A percentile compares a stretch with the other conserved stretches of the same genome.
Evolutionary conservation across 352 stramenopile species (phyloP).

Genomic region (Phytophthora sansomeana): DNA sequence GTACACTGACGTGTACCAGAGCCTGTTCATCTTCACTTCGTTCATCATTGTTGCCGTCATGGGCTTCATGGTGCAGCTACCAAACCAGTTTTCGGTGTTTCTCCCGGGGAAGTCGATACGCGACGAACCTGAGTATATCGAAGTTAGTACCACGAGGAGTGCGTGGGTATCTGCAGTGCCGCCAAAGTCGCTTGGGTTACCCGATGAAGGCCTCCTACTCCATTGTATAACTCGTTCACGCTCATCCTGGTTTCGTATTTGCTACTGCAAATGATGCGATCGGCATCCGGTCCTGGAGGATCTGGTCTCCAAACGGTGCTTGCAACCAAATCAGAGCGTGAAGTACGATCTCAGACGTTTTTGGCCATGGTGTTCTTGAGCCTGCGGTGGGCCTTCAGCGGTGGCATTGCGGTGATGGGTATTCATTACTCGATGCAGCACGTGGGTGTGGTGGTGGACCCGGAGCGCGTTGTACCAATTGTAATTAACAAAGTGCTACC

Average conservation of each 20-base stretch:
- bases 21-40: constrained; percentile 82
- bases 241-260: constrained; percentile 67
- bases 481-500: constrained; percentile 83
- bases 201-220: constrained; percentile 60
- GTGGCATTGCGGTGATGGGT: constrained; percentile 70
- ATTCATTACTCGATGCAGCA: constrained; percentile 73
- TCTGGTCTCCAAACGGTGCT: constrained; percentile 77
- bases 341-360: constrained; percentile 82
- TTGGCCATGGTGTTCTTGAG: constrained; percentile 77
- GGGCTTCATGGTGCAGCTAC: constrained; percentile 65
- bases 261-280: constrained; percentile 73
- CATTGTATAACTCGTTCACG: constrained; percentile 81
- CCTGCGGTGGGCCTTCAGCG: constrained; percentile 82
- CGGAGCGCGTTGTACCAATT: constrained; percentile 75
- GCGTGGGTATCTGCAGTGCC: constrained; percentile 63
- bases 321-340: constrained; percentile 81
- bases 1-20: constrained; percentile 88
- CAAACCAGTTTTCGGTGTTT: constrained; percentile 66
- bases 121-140: constrained; percentile 47
- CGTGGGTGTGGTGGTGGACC: constrained; percentile 57
- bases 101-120: constrained; percentile 51
- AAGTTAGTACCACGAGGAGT: constrained; percentile 55
- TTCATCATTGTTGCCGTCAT: constrained; percentile 71
- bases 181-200: constrained; percentile 43
- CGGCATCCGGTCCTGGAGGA: constrained; percentile 69